Evolutionary conservation across 2,329 filamentous ascomycete genomes (phyloP), one percentile per base, ranked within the genome.

Genomic region (Cladosporium phlei): DNA sequence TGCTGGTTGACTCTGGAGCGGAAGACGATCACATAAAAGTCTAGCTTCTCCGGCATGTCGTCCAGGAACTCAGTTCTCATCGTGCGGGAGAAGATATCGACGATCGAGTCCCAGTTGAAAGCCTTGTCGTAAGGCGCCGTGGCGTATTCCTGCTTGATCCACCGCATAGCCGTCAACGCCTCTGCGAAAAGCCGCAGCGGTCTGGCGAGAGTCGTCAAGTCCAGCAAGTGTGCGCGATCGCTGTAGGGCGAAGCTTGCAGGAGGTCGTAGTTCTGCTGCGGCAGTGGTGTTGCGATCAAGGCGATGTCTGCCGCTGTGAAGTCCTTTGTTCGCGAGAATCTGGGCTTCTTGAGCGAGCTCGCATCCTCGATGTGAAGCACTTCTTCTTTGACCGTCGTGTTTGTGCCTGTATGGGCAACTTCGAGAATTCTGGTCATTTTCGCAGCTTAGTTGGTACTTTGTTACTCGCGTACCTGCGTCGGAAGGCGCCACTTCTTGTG

Each of bases 21-120:
- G 67, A 95, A 95, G 4, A 83, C 83, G 30, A 95, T 88, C 47
- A 93, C 82, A 67, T 91, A 95, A 70, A 91, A 95, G 7, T 43
- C 16, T 17, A 38, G 34, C 5, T 25, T 33, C 5, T 39, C 28
- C 11, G 30, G 46, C n/a, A 19, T 17, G 11, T 27, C 29, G 7
- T 29, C 25, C 7, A 19, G 22, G 4, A 21, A 19, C 22, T 50
- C 45, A 16, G 29, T 46, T 14, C 38, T 12, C 8, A 49, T 22
- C 1, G 49, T 17, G 27, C 34, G 34, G 73, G 42, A 93, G 67
- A 24, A 76, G 16, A 24, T 69, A 3, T 69, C 66, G 9, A 93
- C 70, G 11, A 88, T 74, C 32, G 77, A 69, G 3, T 64, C 52
- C 82, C 87, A 93, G 66, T 95, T 94, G 70, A 95, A 90, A 0